These are phyloP conservation scores for Aaosphaeria pasadenensis DNA, from an alignment of 2,329 filamentous ascomycete genomes.

Conservation along the genomic window DNA sequence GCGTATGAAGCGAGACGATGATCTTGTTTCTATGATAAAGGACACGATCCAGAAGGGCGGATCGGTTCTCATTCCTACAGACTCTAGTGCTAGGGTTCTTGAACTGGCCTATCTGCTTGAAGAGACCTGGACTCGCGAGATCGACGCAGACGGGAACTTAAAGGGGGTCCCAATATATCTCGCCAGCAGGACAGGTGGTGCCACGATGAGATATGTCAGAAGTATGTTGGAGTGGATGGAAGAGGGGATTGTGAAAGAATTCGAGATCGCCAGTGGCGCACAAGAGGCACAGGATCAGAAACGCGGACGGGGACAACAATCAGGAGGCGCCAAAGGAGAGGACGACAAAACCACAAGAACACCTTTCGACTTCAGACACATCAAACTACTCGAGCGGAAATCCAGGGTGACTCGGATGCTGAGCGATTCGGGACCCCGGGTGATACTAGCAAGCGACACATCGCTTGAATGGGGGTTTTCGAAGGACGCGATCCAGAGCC, in stretches of 20 bases:
- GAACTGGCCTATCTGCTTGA: slow-evolving; percentile 91
- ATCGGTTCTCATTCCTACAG: slow-evolving; percentile 88
- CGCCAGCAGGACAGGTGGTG: slow-evolving; percentile 80
- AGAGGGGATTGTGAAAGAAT: slow-evolving; percentile 87
- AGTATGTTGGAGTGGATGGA: slow-evolving; percentile 99
- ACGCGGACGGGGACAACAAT: slow-evolving; percentile 36
- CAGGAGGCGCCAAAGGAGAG: slow-evolving; percentile 36
- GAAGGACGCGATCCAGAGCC: slow-evolving; percentile 68
- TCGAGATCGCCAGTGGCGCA: slow-evolving; percentile 62
- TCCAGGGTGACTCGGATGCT: slow-evolving; percentile 73
- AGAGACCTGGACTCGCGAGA: slow-evolving; percentile 68
- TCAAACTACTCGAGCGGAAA: slow-evolving; percentile 79
- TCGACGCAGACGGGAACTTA: slow-evolving; percentile 43
- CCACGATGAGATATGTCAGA: slow-evolving; percentile 84
- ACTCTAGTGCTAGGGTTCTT: slow-evolving; percentile 90
- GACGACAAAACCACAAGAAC: slow-evolving; percentile 56
- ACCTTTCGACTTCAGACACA: slow-evolving; percentile 85
- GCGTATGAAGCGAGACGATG: slow-evolving; percentile 78
- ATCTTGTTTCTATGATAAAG: slow-evolving; percentile 75
- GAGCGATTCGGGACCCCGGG: slow-evolving; percentile 54
- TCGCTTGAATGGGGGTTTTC: slow-evolving; percentile 96
- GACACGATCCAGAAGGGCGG: slow-evolving; percentile 79
- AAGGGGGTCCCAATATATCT: slow-evolving; percentile 66
- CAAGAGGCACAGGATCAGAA: slow-evolving; percentile 27
- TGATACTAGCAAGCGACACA: slow-evolving; percentile 87